These are phyloP conservation scores for Auricularia auricula-judae DNA, from an alignment of 768 basidiomycete genomes.

Conservation along the genomic window DNA sequence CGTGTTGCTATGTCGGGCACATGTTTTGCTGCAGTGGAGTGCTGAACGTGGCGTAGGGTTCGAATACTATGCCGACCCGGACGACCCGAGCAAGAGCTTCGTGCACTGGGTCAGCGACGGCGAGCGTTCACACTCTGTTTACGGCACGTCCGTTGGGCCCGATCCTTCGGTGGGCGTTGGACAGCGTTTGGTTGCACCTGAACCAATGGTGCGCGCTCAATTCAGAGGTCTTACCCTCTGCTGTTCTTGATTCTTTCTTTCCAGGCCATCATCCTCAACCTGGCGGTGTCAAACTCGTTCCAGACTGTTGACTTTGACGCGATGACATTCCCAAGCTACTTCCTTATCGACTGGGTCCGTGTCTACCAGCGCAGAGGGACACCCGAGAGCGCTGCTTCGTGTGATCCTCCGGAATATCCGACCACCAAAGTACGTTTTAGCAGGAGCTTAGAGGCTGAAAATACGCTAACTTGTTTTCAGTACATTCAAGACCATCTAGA, in stretches of 20 bases:
- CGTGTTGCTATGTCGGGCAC: constrained; percentile 12
- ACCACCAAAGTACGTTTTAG: constrained; percentile 15
- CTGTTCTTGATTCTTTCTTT: constrained; percentile 6
- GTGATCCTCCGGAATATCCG: constrained; percentile 20
- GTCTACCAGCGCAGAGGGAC: constrained; percentile 28
- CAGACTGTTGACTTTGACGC: constrained; percentile 24
- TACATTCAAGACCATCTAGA: constrained; percentile 51
- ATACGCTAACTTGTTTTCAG: constrained; percentile 52
- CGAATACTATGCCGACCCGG: constrained; percentile 73
- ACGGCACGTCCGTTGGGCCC: constrained; percentile 53
- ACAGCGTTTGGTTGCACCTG: constrained; percentile 66
- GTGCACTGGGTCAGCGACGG: constrained; percentile 75
- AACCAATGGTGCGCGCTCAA: constrained; percentile 75
- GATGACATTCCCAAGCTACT: constrained; percentile 23
- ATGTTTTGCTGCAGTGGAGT: constrained; percentile 9
- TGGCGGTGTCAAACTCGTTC: constrained; percentile 31
- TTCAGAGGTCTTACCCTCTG: constrained; percentile 15
- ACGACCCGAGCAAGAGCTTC: constrained; percentile 52
- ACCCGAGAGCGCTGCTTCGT: constrained; percentile 21
- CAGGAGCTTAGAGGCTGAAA: constrained; percentile 23
- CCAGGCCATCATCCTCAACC: constrained; percentile 3
- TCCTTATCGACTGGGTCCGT: constrained; percentile 30
- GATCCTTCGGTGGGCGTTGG: constrained; percentile 48
- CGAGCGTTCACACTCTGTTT: constrained; percentile 59
- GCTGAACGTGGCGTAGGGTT: constrained; percentile 27